Conservation (phyloP, 441 rosid species). For the Metrosideros polymorpha region DNA sequence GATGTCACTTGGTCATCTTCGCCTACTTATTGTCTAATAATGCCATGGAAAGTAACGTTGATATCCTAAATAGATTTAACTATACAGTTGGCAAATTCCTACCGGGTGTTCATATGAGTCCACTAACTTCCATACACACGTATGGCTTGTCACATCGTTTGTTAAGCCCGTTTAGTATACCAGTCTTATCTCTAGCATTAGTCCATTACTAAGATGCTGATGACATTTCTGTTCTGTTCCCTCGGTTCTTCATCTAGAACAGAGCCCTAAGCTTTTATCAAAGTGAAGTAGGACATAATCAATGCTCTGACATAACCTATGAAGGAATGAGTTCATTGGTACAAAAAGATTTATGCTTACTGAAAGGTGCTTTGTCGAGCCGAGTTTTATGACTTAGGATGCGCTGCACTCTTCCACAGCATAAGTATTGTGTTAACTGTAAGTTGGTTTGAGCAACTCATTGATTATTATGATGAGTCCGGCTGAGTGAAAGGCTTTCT, state of each 20-base stretch:
- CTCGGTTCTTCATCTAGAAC: background rate
- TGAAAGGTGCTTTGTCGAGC: background rate
- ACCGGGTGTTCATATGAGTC: too few species aligned
- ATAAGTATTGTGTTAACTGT: too few species aligned
- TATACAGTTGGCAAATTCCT: background rate
- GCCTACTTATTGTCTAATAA: too few species aligned
- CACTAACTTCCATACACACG: too few species aligned
- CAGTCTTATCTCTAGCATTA: background rate
- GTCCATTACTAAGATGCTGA: background rate
- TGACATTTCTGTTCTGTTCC: background rate
- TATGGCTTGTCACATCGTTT: too few species aligned
- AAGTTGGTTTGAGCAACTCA: too few species aligned
- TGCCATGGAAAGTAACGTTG: background rate
- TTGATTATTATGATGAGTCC: background rate
- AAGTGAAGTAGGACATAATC: background rate
- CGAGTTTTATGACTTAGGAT: background rate
- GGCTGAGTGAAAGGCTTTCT: background rate
- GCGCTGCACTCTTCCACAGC: background rate
- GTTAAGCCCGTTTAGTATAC: background rate
- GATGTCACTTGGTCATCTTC: background rate
- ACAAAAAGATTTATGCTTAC: background rate
- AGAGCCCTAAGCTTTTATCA: background rate
- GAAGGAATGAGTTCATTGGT: too few species aligned
- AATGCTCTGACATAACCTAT: too few species aligned
- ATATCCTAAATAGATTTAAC: too few species aligned